Base-by-base conservation (phyloP, 306 rosid species). In the Acacia acuminata region DNA sequence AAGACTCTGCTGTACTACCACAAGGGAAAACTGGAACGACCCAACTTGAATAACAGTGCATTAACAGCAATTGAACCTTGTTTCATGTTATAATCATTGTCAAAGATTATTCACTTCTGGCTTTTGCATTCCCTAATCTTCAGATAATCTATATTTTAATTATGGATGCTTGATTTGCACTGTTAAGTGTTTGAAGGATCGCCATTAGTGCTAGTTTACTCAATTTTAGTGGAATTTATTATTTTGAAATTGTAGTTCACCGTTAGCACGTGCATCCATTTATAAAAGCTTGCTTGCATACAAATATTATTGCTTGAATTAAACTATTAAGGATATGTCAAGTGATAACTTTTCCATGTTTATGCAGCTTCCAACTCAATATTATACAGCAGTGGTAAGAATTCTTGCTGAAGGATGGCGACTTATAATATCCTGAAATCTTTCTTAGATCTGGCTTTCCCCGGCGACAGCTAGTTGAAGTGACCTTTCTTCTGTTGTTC, bases 281-380 rank as follows among this genome's bases (percentile, higher is more conserved):
- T 15, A 60, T 60, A 60, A 22, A 60, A 8, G 32, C 47, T 61
- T 71, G 82, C 76, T 20, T 20, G 58, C 63, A 77, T 43, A 38
- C 43, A 61, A 38, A 50, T 30, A 30, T 15, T 25, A 76, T 83
- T 82, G 48, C 38, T 67, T 53, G 34, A 14, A 60, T 72, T 61
- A 40, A 14, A 66, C 75, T 50, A 12, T 38, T 27, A 44, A 73
- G 38, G 73, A 56, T 47, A 68, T 83, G 58, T 76, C 63, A 71
- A 77, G 82, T 80, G 70, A 71, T 48, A 58, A 24, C 2, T 75
- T 92, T 84, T 84, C 65, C 79, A 83, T 87, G 44, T 53, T 80
- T 80, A 48, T 89, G 94, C 97, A 94, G 98, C 94, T 94, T 83
- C 98, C 91, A 36, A 94, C 98, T 70, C 97, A 94, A 86, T 86